phyloP scores from a whole-genome alignment of 2,329 filamentous ascomycete genomes.

The Stagonosporopsis tanaceti region DNA sequence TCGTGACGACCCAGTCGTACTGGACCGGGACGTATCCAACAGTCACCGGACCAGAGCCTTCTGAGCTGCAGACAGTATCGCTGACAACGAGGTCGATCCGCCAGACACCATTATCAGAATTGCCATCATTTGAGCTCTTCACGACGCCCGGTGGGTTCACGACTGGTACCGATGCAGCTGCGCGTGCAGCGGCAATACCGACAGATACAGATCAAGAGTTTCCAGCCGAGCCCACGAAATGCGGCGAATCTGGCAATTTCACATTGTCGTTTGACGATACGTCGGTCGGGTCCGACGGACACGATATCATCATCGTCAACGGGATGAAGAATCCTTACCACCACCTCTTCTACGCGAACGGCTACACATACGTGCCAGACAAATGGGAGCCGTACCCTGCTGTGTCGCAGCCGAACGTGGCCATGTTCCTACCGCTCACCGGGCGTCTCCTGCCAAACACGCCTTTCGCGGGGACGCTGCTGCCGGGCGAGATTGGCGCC shows the following conservation, averaged over 20 bases:
- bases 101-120: slow-evolving; percentile 33
- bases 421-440: slow-evolving; percentile 55
- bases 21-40: slow-evolving; percentile 44
- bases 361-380: slow-evolving; percentile 59
- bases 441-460: slow-evolving; percentile 36
- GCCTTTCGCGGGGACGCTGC: slow-evolving; percentile 43
- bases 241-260: slow-evolving; percentile 58
- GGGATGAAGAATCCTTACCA: slow-evolving; percentile 59
- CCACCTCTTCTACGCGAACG: slow-evolving; percentile 60
- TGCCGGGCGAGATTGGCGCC: slow-evolving; percentile 58
- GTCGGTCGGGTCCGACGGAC: slow-evolving; percentile 32
- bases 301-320: slow-evolving; percentile 48
- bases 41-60: slow-evolving; percentile 35
- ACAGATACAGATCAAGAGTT: background rate
- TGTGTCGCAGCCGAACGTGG: slow-evolving; percentile 56
- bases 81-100: slow-evolving; percentile 35
- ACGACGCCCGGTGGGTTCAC: slow-evolving; percentile 20
- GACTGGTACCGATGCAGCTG: slow-evolving; percentile 22
- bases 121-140: slow-evolving; percentile 28
- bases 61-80: slow-evolving; percentile 28
- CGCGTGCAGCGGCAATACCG: slow-evolving; percentile 12
- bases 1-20: slow-evolving; percentile 43
- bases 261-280: slow-evolving; percentile 44
- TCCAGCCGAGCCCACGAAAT: slow-evolving; percentile 34
- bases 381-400: slow-evolving; percentile 56